phyloP scores from a whole-genome alignment of 2,329 filamentous ascomycete species.

The Epichloe festucae region DNA sequence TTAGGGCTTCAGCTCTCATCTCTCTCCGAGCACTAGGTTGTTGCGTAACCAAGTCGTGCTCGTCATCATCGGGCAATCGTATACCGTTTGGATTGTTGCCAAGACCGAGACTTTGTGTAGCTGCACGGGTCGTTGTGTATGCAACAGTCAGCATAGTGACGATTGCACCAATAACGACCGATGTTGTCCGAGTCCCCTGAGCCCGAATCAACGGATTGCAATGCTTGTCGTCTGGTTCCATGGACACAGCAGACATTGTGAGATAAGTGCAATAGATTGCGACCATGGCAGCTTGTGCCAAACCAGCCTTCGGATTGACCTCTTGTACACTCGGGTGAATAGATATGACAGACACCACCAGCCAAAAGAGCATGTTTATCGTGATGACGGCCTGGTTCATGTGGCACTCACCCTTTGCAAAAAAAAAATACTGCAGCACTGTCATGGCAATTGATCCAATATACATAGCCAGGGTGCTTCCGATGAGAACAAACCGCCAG shows the following conservation, averaged over 20 bases:
- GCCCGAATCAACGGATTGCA: constrained; percentile 89
- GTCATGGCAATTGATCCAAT: constrained; percentile 84
- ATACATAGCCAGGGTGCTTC: constrained; percentile 91
- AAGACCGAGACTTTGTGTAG: constrained; percentile 74
- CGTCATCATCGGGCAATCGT: constrained; percentile 55
- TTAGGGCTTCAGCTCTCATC: constrained; percentile 85
- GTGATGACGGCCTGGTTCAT: constrained; percentile 98
- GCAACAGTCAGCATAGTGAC: constrained; percentile 95
- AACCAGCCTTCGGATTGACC: constrained; percentile 80
- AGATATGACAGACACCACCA: constrained; percentile 70
- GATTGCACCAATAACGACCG: constrained; percentile 82
- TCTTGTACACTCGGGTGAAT: constrained; percentile 86
- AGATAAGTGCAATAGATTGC: constrained; percentile 97
- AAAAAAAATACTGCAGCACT: constrained; percentile 90
- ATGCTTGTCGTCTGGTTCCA: constrained; percentile 87
- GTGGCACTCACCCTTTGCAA: constrained; percentile 71
- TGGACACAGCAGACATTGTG: constrained; percentile 94
- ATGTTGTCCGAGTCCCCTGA: constrained; percentile 77
- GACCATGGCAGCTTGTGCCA: constrained; percentile 97
- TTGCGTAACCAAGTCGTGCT: constrained; percentile 78
- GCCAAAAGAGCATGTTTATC: constrained; percentile 75
- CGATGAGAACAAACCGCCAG: constrained; percentile 81
- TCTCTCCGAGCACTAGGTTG: constrained; percentile 71
- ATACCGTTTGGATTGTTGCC: constrained; percentile 41
- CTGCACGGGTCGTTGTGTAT: constrained; percentile 92